Percentiles rank a stretch among this genome's conserved stretches.
Conservation (phyloP, 768 basidiomycete genomes). For the Sarcomyxa edulis region DNA sequence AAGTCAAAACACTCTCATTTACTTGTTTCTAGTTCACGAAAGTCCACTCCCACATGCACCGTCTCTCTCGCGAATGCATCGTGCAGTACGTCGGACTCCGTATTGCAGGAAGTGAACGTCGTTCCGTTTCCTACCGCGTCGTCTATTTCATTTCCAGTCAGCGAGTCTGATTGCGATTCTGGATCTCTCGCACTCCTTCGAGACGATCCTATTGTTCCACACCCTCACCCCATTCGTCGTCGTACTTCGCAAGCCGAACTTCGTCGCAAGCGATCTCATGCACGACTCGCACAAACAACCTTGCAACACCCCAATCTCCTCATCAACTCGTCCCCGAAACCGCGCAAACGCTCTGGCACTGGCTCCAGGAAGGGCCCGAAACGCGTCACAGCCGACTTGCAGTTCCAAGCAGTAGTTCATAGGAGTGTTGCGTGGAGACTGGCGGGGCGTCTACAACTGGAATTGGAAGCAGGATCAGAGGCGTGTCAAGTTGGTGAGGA, state of each 20-base stretch:
- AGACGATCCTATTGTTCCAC: background rate
- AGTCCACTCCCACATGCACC: constrained; percentile 4
- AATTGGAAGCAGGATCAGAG: background rate
- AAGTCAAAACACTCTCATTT: no score
- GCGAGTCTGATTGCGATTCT: constrained; percentile 4
- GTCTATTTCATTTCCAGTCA: background rate
- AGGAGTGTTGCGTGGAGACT: constrained; percentile 8
- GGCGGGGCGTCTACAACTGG: background rate
- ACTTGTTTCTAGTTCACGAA: no score
- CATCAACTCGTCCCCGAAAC: constrained; percentile 4
- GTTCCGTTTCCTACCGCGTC: constrained; percentile 2
- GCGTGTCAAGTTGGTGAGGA: background rate
- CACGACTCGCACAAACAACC: constrained; percentile 8
- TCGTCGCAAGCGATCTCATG: constrained; percentile 8
- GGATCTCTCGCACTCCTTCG: background rate
- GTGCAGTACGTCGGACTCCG: background rate
- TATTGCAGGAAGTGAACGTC: background rate
- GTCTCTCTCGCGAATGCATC: constrained; percentile 4
- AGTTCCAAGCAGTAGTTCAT: constrained; percentile 6
- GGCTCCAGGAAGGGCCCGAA: background rate
- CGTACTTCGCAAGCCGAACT: constrained; percentile 8
- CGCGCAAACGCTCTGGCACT: constrained; percentile 2
- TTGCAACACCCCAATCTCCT: background rate
- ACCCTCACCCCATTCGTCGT: background rate
- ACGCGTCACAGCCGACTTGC: constrained; percentile 4